Conservation (phyloP, 2,329 filamentous ascomycete genomes). For the Colletotrichum orbiculare region DNA sequence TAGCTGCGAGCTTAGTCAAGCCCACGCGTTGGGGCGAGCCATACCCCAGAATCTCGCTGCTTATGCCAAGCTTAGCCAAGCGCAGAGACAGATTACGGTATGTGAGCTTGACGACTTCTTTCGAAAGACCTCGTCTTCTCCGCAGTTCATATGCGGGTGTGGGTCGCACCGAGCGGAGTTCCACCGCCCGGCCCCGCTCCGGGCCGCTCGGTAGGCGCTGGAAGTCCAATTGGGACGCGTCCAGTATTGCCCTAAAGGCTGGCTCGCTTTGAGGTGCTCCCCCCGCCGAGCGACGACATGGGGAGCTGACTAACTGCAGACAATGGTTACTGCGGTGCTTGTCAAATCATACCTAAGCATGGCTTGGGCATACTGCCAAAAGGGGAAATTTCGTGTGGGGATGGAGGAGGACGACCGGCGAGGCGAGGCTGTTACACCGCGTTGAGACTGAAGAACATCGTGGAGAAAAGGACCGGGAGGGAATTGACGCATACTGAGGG, state of each 20-base stretch:
- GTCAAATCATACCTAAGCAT: slow-evolving; percentile 2
- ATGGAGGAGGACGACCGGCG: not conserved
- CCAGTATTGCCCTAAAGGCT: not conserved
- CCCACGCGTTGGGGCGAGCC: slow-evolving; percentile 6
- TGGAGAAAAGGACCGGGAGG: not conserved
- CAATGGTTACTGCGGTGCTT: not conserved
- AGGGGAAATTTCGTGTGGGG: slow-evolving; percentile 4
- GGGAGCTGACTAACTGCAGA: slow-evolving; percentile 28
- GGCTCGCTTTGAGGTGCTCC: not conserved
- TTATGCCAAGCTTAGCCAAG: slow-evolving; percentile 5
- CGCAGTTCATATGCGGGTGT: not conserved
- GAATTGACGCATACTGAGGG: not conserved
- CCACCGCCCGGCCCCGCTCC: slow-evolving; percentile 11
- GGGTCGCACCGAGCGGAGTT: slow-evolving; percentile 23
- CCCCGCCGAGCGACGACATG: not conserved
- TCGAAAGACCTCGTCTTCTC: slow-evolving; percentile 1
- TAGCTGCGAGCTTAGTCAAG: slow-evolving; percentile 31
- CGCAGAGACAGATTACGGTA: not conserved
- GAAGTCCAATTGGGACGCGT: slow-evolving; percentile 9
- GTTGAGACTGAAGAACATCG: not conserved
- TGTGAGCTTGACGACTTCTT: not conserved
- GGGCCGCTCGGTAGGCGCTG: slow-evolving; percentile 5
- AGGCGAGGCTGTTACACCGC: not conserved
- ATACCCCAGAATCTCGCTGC: not conserved
- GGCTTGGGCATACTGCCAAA: slow-evolving; percentile 10